A percentile compares a stretch with the other conserved stretches of the same genome.
Conservation (phyloP, 2,329 filamentous ascomycete genomes). For the Fusarium incarnatum region DNA sequence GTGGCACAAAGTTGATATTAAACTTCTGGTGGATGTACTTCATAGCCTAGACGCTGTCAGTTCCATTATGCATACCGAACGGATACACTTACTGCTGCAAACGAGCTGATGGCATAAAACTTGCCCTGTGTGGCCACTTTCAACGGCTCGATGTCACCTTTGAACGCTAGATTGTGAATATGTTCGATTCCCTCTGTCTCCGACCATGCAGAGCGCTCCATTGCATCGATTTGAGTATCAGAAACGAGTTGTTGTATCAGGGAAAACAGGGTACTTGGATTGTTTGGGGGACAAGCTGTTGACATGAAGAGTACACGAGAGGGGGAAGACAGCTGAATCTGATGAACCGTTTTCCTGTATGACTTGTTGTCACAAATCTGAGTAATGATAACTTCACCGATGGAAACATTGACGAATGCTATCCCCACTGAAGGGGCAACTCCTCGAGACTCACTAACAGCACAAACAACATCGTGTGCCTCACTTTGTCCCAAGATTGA, state of each 20-base stretch:
- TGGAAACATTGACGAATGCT: conserved; percentile 87
- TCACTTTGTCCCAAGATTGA: conserved; percentile 61
- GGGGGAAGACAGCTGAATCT: conserved; percentile 83
- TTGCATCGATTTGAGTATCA: conserved; percentile 53
- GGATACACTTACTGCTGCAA: conserved; percentile 74
- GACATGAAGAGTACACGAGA: conserved; percentile 82
- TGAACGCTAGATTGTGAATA: conserved; percentile 82
- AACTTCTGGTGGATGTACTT: conserved; percentile 82
- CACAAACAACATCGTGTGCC: conserved; percentile 83
- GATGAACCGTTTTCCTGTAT: conserved; percentile 88
- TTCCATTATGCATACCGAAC: too few relatives aligned
- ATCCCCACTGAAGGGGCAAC: conserved; percentile 86
- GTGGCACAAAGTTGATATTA: conserved; percentile 75
- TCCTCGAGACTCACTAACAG: conserved; percentile 87
- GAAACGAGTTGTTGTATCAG: conserved; percentile 73
- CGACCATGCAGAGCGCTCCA: conserved; percentile 86
- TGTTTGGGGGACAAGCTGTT: conserved; percentile 72
- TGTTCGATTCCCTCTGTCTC: conserved; percentile 81
- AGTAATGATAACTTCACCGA: conserved; percentile 84
- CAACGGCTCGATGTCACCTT: conserved; percentile 82
- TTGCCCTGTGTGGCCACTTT: conserved; percentile 84
- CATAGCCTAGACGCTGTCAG: conserved; percentile 68
- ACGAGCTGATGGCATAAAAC: conserved; percentile 85
- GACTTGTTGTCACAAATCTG: conserved; percentile 95
- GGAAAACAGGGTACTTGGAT: conserved; percentile 77